Evolutionary conservation across 108 stramenopile species (phyloP), one percentile per base, ranked within the genome.

Genomic region (Phaeodactylum tricornutum): DNA sequence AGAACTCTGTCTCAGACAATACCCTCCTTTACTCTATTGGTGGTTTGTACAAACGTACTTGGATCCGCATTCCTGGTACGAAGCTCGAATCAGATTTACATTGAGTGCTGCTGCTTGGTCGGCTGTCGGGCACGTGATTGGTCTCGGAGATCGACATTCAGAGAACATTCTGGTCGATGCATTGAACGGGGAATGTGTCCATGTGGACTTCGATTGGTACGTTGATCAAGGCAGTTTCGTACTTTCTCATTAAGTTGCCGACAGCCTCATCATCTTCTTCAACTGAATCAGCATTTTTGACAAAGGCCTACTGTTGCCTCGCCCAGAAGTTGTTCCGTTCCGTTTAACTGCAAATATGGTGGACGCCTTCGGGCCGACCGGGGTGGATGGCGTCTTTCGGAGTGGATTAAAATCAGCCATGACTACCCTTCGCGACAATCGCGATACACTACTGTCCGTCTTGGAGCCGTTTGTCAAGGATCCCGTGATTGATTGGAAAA

Each of bases 91-190:
- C 23, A 63, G 69, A 40, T 99, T 98, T 53, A 91, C 97, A 0
- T 60, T 91, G 39, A 93, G 77, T 9, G 74, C 92, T 24, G 84
- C 94, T 9, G 92, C 88, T 1, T 78, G 79, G 55, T 85, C 91
- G 4, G 96, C 89, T 22, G 83, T 98, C 19, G 99, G 99, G 14
- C 97, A 99, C 48, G 76, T 98, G 5, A 80, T 99, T 27, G 96
- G 96, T 14, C 66, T 98, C 17, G 97, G 97, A 14, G 97, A 98
- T 64, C 82, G 99, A 24, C 99, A 99, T 46, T 84, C 94, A 8
- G 99, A 99, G 67, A 99, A 99, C 53, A 93, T 99, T 31, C 60
- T 99, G 35, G 74, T 99, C 11, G 92, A 99, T 53, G 94, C 88
- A 24, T 58, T 64, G 24, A 80, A 59, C 34, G 97, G 98, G 7